Evolutionary conservation across 495 filamentous ascomycete species (phyloP).

Genomic region (Daldinia vernicosa): DNA sequence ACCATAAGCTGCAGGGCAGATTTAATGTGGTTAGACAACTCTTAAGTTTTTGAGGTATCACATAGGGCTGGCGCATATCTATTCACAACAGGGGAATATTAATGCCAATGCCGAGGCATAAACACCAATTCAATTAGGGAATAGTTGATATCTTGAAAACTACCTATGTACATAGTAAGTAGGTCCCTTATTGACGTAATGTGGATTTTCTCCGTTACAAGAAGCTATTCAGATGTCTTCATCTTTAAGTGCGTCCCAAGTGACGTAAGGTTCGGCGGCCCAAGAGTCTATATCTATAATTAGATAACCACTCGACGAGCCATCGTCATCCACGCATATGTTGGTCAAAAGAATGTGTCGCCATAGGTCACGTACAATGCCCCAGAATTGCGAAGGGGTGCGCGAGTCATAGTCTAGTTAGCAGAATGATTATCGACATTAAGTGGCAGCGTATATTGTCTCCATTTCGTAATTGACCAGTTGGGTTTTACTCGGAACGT

Average conservation of each 20-base stretch:
- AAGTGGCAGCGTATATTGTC: neutral
- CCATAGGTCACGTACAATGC: neutral
- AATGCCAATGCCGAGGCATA: neutral
- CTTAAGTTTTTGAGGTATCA: neutral
- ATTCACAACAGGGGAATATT: neutral
- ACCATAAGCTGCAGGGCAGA: neutral
- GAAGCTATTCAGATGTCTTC: neutral
- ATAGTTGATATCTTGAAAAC: neutral
- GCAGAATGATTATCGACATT: neutral
- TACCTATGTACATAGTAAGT: too few relatives aligned
- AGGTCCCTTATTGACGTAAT: neutral
- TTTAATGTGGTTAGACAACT: slow-evolving; percentile 2
- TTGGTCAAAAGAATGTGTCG: neutral
- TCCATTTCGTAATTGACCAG: neutral
- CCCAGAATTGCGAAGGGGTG: neutral
- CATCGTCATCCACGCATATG: neutral
- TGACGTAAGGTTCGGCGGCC: neutral
- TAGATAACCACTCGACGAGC: neutral
- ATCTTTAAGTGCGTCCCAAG: neutral
- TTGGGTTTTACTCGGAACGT: neutral
- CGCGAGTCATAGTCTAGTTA: neutral
- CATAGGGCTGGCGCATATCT: neutral
- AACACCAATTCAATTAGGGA: neutral
- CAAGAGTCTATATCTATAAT: neutral
- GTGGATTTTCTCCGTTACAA: neutral